Conservation (phyloP, 2,329 filamentous ascomycete genomes). For the Thyridium curvatum region DNA sequence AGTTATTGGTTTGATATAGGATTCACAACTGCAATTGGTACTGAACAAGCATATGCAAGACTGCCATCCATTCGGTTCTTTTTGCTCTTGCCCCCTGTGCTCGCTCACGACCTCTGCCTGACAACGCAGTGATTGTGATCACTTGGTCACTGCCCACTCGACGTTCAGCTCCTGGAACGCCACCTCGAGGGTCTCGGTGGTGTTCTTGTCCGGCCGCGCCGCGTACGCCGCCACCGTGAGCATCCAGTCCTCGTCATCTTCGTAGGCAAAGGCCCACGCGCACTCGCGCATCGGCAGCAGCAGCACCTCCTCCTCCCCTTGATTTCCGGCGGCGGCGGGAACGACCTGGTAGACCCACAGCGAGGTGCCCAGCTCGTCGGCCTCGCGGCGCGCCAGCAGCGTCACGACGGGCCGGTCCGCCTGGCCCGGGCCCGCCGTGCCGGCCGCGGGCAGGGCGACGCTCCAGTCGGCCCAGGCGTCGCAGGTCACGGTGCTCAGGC, state of each 20-base stretch:
- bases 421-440: neutral
- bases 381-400: constrained; percentile 7
- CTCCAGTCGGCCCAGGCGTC: constrained; percentile 75
- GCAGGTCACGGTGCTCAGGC: constrained; percentile 66
- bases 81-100: too few species aligned
- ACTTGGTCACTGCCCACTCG: constrained; percentile 27
- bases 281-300: constrained; percentile 59
- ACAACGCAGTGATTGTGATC: too few species aligned
- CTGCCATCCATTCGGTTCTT: too few species aligned
- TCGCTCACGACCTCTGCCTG: too few species aligned
- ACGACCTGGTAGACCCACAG: constrained; percentile 64
- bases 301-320: constrained; percentile 31
- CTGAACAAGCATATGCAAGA: too few species aligned
- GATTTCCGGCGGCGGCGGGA: constrained; percentile 28
- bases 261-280: constrained; percentile 58
- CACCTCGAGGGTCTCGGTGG: constrained; percentile 46
- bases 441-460: constrained; percentile 33
- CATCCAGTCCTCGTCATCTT: constrained; percentile 45
- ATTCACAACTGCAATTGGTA: too few species aligned
- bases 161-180: constrained; percentile 54
- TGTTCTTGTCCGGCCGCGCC: constrained; percentile 54
- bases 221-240: constrained; percentile 62
- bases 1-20: too few species aligned
- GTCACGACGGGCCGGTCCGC: too few species aligned
- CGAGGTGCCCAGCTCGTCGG: constrained; percentile 24